Evolutionary conservation across 139 green algal species (phyloP).

Genomic region (Chlamydomonas asymmetrica): DNA sequence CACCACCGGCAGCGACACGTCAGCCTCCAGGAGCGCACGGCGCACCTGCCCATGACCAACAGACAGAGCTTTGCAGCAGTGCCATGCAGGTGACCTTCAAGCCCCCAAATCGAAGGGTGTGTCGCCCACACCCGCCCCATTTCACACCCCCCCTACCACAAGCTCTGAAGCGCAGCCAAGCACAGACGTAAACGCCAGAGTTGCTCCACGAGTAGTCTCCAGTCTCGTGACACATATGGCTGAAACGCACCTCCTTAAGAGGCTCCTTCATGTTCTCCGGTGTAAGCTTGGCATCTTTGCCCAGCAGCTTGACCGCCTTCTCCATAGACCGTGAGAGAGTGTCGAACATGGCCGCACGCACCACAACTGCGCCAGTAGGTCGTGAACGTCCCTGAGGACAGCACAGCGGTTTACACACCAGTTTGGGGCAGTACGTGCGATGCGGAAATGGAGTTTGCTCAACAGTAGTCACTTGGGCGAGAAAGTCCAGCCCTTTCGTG

Average conservation of each 20-base stretch:
- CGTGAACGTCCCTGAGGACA: neutral
- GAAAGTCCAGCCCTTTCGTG: too few relatives aligned
- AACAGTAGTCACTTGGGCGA: too few relatives aligned
- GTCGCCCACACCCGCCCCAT: neutral
- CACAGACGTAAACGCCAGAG: neutral
- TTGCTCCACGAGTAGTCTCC: neutral
- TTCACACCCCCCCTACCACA: neutral
- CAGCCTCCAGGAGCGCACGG: constrained; percentile 94
- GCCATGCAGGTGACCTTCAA: neutral
- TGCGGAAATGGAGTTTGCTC: too few relatives aligned
- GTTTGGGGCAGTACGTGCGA: too few relatives aligned
- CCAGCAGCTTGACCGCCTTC: constrained; percentile 81
- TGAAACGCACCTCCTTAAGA: constrained; percentile 39
- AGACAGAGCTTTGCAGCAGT: neutral
- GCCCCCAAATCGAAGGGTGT: neutral
- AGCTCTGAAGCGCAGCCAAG: neutral
- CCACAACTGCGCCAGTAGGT: neutral
- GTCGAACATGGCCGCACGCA: constrained; percentile 84
- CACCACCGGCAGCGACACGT: constrained; percentile 94
- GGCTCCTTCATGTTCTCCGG: constrained; percentile 94
- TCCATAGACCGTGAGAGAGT: constrained; percentile 74
- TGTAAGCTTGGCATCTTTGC: constrained; percentile 78
- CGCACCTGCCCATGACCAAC: constrained; percentile 80
- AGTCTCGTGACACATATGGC: neutral
- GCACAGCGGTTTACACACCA: too few relatives aligned